Evolutionary conservation across 1,284 basidiomycete species (phyloP), one percentile per base, ranked within the genome.

Genomic region (Ustilago tritici): DNA sequence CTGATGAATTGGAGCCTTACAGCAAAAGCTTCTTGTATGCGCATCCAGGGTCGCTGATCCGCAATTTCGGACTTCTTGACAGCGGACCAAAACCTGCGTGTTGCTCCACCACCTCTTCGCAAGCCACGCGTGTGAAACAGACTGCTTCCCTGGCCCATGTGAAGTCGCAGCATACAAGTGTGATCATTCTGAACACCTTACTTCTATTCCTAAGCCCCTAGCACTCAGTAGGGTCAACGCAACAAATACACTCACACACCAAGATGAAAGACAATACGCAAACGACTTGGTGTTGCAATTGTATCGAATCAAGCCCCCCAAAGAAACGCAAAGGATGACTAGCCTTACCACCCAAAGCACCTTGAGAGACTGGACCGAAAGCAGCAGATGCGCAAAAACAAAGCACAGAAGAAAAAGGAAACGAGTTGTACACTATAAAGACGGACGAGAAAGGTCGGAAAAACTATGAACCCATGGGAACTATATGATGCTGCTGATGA

Each of bases 351-450:
- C 32, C 63, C 66, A 9, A 34, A 15, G 49, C 49, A 31, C 28
- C 23, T 32, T 23, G 11, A 12, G 11, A 4, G 15, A 12, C 12
- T 32, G 49, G 14, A 23, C 49, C 5, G 31, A 10, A 23, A 62
- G 54, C 55, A 32, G 14, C 41, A 43, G 55, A 35, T 19, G 41
- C 53, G 55, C 43, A 35, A 57, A 61, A 70, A 58, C 58, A 56
- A 58, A 70, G 57, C 56, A 28, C 23, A 57, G 17, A 19, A 46
- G 43, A 14, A 53, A 59, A 36, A 56, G 23, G 46, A 53, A 70
- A 55, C 34, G 60, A 65, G 60, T 46, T 68, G 62, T 68, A 73
- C 71, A 73, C 65, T 65, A 50, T 35, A 70, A 54, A 62, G 49
- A 52, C 41, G 57, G 36, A 56, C 40, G 47, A 28, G 32, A 55